These are phyloP conservation scores for Starmerella vaccinii DNA, from an alignment of 805 yeast genomes.

Conservation along the genomic window DNA sequence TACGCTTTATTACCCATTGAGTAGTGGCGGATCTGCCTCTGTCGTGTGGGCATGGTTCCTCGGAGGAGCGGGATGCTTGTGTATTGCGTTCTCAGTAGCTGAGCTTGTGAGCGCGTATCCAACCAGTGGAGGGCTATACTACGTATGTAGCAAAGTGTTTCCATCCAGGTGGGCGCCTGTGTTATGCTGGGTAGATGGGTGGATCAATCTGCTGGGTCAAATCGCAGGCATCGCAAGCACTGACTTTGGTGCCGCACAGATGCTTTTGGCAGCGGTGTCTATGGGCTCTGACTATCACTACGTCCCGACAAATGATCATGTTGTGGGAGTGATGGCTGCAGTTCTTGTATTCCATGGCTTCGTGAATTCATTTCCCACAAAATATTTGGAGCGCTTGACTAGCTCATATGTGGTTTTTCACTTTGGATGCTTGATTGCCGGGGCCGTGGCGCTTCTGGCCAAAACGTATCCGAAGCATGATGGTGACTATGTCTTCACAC, in stretches of 20 bases:
- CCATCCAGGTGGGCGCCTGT: conserved; percentile 39
- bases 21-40: conserved; percentile 54
- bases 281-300: conserved; percentile 30
- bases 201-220: conserved; percentile 38
- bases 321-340: conserved; percentile 33
- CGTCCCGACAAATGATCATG: conserved; percentile 27
- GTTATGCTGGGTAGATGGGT: conserved; percentile 46
- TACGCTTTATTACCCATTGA: conserved; percentile 39
- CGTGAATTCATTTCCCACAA: conserved; percentile 44
- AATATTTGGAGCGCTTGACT: conserved; percentile 41
- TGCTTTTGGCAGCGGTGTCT: conserved; percentile 31
- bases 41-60: conserved; percentile 55
- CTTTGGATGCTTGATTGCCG: conserved; percentile 41
- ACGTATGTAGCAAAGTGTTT: conserved; percentile 36
- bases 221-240: conserved; percentile 32
- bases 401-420: conserved; percentile 43
- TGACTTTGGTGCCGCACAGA: conserved; percentile 31
- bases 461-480: conserved; percentile 41
- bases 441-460: conserved; percentile 46
- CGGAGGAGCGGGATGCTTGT: conserved; percentile 44
- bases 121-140: conserved; percentile 65
- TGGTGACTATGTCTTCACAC: conserved; percentile 41
- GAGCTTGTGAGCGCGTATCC: conserved; percentile 62
- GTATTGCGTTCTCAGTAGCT: conserved; percentile 51
- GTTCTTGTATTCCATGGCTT: conserved; percentile 41